Conservation (phyloP, 1,284 basidiomycete species). For the Malassezia slooffiae region DNA sequence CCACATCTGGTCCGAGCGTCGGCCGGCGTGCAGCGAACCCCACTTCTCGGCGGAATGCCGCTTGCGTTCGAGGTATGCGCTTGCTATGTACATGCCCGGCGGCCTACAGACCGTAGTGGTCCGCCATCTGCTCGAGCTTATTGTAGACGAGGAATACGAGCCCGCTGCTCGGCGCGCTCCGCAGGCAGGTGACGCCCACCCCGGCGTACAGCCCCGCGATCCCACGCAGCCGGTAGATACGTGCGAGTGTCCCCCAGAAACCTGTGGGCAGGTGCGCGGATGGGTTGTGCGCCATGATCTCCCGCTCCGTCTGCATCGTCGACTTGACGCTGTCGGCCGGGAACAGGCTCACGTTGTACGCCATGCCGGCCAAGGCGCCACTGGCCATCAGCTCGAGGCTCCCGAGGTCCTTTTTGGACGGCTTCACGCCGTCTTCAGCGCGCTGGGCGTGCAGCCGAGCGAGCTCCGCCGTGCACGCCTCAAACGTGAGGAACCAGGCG, state of each 20-base stretch:
- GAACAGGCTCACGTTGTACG: constrained; percentile 57
- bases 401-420: constrained; percentile 51
- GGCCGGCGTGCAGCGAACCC: too few relatives aligned
- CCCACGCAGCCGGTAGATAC: constrained; percentile 68
- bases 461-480: constrained; percentile 47
- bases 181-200: constrained; percentile 77
- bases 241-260: constrained; percentile 62
- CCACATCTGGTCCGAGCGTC: too few relatives aligned
- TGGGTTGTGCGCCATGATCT: constrained; percentile 53
- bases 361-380: constrained; percentile 74
- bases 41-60: too few relatives aligned
- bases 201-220: constrained; percentile 79
- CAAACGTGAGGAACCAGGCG: constrained; percentile 80
- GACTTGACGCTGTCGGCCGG: constrained; percentile 83
- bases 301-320: constrained; percentile 84
- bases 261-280: constrained; percentile 50
- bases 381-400: constrained; percentile 72
- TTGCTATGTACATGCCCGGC: too few relatives aligned
- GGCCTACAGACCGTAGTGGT: constrained; percentile 23
- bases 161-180: constrained; percentile 59
- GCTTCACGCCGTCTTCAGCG: constrained; percentile 26
- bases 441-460: constrained; percentile 7
- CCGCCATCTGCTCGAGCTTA: constrained; percentile 32
- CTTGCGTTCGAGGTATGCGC: too few relatives aligned
- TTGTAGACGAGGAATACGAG: constrained; percentile 26